Evolutionary conservation across 495 filamentous ascomycete species (phyloP).

Genomic region (Trichodelitschia bisporula): DNA sequence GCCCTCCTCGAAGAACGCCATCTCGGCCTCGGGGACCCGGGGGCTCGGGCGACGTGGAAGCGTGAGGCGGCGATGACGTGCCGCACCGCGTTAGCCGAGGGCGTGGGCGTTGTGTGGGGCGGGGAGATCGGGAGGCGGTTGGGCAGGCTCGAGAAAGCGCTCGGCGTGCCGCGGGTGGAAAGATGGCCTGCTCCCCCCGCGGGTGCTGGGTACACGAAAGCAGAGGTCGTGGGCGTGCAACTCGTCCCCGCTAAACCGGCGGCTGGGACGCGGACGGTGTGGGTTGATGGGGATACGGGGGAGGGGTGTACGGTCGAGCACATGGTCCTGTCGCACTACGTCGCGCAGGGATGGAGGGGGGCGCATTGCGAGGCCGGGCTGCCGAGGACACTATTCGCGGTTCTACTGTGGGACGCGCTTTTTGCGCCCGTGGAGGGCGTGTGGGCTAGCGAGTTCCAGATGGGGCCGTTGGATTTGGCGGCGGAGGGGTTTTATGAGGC

Average conservation of each 20-base stretch:
- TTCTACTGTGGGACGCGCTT: conserved; percentile 80
- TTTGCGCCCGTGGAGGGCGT: conserved; percentile 91
- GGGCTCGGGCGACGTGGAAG: conserved; percentile 65
- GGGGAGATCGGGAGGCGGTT: conserved; percentile 87
- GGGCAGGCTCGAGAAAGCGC: conserved; percentile 59
- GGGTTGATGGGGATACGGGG: conserved; percentile 35
- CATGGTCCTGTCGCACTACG: conserved; percentile 80
- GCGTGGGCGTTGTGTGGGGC: conserved; percentile 76
- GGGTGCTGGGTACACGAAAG: too few relatives aligned
- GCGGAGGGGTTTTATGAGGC: conserved; percentile 90
- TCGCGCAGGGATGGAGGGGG: conserved; percentile 69
- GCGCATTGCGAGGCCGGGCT: conserved; percentile 85
- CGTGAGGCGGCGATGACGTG: conserved; percentile 59
- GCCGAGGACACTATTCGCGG: conserved; percentile 69
- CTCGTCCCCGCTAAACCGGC: conserved; percentile 15
- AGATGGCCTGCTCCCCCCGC: too few relatives aligned
- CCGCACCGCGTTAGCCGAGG: conserved; percentile 66
- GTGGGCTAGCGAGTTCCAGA: conserved; percentile 87
- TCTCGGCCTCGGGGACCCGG: conserved; percentile 32
- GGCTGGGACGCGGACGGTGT: conserved; percentile 53
- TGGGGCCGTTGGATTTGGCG: conserved; percentile 75
- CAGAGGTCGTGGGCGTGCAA: conserved; percentile 49
- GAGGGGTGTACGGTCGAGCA: conserved; percentile 59
- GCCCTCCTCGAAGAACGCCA: conserved; percentile 90
- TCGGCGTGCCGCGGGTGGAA: conserved; percentile 61